phyloP scores from a whole-genome alignment of 345 rosid genomes.

The Barbarea vulgaris region DNA sequence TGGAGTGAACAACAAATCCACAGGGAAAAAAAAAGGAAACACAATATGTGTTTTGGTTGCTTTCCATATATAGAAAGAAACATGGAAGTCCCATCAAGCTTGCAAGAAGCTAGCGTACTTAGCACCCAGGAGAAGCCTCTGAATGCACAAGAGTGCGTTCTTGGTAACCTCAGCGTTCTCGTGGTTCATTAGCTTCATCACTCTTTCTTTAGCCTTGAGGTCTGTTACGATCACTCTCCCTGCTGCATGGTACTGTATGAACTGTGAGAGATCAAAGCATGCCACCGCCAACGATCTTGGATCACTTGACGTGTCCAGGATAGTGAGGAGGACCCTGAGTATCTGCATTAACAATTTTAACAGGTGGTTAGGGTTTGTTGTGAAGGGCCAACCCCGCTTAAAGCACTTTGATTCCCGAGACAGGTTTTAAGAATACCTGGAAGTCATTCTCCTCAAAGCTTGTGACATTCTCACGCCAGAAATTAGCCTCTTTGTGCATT shows the following conservation, averaged over 20 bases:
- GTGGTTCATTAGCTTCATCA: slow-evolving; percentile 86
- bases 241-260: slow-evolving; percentile 91
- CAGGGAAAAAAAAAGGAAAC: slow-evolving; percentile 20
- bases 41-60: slow-evolving; percentile 24
- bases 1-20: slow-evolving; percentile 5
- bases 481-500: slow-evolving; percentile 87
- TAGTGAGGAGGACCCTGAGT: slow-evolving; percentile 86
- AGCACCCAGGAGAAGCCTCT: slow-evolving; percentile 87
- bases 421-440: slow-evolving; percentile 56
- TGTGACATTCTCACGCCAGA: slow-evolving; percentile 92
- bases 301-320: slow-evolving; percentile 85
- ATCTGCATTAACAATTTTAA: slow-evolving; percentile 54
- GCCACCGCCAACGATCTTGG: slow-evolving; percentile 89
- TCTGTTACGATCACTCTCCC: slow-evolving; percentile 82
- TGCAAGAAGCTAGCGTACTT: slow-evolving; percentile 98
- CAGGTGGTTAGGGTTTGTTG: neutral
- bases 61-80: slow-evolving; percentile 25
- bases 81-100: slow-evolving; percentile 47
- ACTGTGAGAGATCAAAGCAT: slow-evolving; percentile 94
- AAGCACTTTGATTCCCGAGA: neutral
- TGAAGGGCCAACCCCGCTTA: neutral
- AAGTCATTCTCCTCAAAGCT: slow-evolving; percentile 91
- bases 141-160: slow-evolving; percentile 75
- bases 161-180: slow-evolving; percentile 82
- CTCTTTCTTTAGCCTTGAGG: slow-evolving; percentile 92